Conservation (phyloP, 768 basidiomycete genomes). For the Tulasnella sp. region DNA sequence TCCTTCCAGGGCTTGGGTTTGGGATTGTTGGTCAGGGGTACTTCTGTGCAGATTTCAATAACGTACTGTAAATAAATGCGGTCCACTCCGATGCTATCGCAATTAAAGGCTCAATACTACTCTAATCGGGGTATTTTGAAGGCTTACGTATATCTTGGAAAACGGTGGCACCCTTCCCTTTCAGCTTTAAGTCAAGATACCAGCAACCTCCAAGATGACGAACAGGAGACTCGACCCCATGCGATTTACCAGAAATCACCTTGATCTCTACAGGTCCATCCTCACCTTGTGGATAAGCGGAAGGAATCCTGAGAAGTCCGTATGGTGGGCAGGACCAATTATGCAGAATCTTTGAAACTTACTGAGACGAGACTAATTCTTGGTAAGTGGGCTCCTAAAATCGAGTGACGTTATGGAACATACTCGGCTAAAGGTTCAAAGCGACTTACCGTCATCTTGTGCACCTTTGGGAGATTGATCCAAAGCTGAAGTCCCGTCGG, state of each 20-base stretch:
- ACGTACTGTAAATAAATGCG: slow-evolving; percentile 67
- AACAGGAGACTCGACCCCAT: slow-evolving; percentile 79
- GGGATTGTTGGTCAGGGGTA: neutral
- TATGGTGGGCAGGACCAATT: too few relatives aligned
- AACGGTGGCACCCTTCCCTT: slow-evolving; percentile 39
- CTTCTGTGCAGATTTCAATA: neutral
- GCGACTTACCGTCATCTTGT: slow-evolving; percentile 55
- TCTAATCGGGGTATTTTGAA: neutral
- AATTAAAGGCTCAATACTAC: neutral
- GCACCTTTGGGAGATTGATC: slow-evolving; percentile 35
- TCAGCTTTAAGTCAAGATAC: slow-evolving; percentile 72
- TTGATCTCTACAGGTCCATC: slow-evolving; percentile 59
- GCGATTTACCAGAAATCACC: slow-evolving; percentile 81
- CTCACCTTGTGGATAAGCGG: slow-evolving; percentile 54
- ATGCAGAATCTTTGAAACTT: too few relatives aligned
- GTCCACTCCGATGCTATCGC: slow-evolving; percentile 72
- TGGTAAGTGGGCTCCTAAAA: slow-evolving; percentile 66
- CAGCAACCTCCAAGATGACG: slow-evolving; percentile 86
- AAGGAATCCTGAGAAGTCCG: slow-evolving; percentile 45
- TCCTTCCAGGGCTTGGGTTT: slow-evolving; percentile 31
- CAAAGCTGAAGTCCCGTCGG: slow-evolving; percentile 81
- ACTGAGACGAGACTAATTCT: slow-evolving; percentile 30
- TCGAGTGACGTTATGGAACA: slow-evolving; percentile 7
- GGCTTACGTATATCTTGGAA: slow-evolving; percentile 77
- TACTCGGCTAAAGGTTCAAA: neutral